Conservation (phyloP, 495 filamentous ascomycete genomes). For the Daldinia caldariorum region DNA sequence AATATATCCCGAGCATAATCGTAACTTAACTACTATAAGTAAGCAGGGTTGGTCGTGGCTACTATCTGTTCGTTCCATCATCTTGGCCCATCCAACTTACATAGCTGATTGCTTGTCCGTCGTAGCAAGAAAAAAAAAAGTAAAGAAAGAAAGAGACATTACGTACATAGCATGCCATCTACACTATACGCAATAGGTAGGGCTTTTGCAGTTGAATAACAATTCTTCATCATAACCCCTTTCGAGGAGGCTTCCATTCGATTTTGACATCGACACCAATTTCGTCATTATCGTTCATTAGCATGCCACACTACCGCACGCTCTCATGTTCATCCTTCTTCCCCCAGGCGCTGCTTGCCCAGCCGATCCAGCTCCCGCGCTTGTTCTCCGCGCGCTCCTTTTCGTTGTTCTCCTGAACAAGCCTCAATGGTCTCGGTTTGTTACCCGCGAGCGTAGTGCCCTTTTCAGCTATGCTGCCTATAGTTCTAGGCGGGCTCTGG, state of each 20-base stretch:
- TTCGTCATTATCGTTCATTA: not conserved
- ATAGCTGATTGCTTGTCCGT: slow-evolving; percentile 6
- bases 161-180: not conserved
- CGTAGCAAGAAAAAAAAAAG: not conserved
- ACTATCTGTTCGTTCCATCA: slow-evolving; percentile 1
- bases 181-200: not conserved
- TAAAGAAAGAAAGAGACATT: not conserved
- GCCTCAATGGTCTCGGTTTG: slow-evolving; percentile 82
- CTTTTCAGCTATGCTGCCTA: slow-evolving; percentile 64
- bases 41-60: slow-evolving; percentile 1
- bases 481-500: slow-evolving; percentile 61
- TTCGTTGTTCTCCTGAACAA: slow-evolving; percentile 75
- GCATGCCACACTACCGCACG: slow-evolving; percentile 23
- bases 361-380: slow-evolving; percentile 67
- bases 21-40: slow-evolving; percentile 3
- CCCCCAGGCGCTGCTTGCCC: slow-evolving; percentile 55
- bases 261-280: not conserved
- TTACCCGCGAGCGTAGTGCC: slow-evolving; percentile 70
- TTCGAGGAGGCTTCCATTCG: not conserved
- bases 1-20: slow-evolving; percentile 6
- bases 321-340: slow-evolving; percentile 52
- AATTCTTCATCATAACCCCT: slow-evolving; percentile 3
- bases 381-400: slow-evolving; percentile 55
- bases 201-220: not conserved
- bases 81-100: slow-evolving; percentile 7